Percentiles rank a stretch among this genome's conserved stretches.
These are phyloP conservation scores for Xerocomus minutiporus DNA, from an alignment of 1,284 basidiomycete species.

Conservation along the genomic window DNA sequence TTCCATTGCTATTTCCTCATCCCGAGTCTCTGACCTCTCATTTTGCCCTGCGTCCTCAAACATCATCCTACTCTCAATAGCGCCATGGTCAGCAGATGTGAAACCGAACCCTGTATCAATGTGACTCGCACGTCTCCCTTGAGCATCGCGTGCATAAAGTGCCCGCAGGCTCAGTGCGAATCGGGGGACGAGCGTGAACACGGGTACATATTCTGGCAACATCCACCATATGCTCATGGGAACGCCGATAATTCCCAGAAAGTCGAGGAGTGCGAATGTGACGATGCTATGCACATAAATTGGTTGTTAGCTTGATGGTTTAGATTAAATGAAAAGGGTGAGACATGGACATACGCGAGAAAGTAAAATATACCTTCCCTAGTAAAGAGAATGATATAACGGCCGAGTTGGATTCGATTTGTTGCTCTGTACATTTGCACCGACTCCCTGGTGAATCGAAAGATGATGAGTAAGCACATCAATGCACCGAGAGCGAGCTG, in stretches of 20 bases:
- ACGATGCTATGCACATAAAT: too few species aligned
- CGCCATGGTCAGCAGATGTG: neutral
- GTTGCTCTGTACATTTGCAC: neutral
- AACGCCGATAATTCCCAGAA: too few species aligned
- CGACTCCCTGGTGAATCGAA: neutral
- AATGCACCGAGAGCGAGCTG: neutral
- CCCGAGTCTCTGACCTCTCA: neutral
- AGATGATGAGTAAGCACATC: neutral
- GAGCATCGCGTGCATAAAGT: neutral
- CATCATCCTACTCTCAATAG: neutral
- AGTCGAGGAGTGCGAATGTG: too few species aligned
- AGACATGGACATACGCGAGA: neutral
- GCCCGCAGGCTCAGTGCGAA: neutral
- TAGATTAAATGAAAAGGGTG: too few species aligned
- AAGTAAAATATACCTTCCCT: neutral
- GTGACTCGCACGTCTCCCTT: neutral
- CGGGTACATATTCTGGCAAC: neutral
- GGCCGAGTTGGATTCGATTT: neutral
- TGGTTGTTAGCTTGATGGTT: too few species aligned
- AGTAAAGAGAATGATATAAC: neutral
- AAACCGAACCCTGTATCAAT: neutral
- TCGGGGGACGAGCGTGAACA: neutral
- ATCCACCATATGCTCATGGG: neutral
- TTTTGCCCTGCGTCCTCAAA: neutral
- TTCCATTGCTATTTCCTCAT: neutral